Percentiles rank a stretch among this genome's conserved stretches.
Evolutionary conservation across 129 eudicot genomes (phyloP).

Genomic region (Flaveria ramosissima): DNA sequence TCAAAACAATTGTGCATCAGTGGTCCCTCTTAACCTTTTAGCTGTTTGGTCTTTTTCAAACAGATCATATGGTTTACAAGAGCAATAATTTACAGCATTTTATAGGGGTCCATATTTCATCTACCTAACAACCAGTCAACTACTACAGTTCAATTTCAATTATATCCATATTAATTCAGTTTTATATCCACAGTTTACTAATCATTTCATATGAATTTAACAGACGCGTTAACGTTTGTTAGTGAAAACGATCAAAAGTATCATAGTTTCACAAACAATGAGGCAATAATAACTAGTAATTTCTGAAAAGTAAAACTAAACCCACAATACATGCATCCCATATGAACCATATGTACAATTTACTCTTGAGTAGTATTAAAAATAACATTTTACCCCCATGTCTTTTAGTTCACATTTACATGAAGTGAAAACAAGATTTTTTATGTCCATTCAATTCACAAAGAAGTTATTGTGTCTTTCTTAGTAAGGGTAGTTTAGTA

Average conservation of each 20-base stretch:
- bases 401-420: not conserved
- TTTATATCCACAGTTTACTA: not conserved
- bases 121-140: not conserved
- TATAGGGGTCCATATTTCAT: conserved; percentile 30
- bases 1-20: conserved; percentile 18
- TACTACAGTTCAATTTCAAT: not conserved
- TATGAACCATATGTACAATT: no score
- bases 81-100: conserved; percentile 27
- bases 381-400: not conserved
- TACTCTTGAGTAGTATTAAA: not conserved
- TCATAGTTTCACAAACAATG: not conserved
- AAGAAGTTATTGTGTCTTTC: not conserved
- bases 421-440: not conserved
- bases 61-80: conserved; percentile 26
- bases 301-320: no score
- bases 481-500: not conserved
- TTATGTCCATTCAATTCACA: not conserved
- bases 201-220: not conserved
- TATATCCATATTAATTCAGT: not conserved
- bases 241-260: not conserved
- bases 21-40: conserved; percentile 19
- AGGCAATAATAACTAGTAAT: no score
- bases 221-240: not conserved
- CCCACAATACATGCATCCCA: no score
- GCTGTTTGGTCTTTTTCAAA: conserved; percentile 30